Conservation (phyloP, 352 stramenopile species). For the Phytophthora foliorum region DNA sequence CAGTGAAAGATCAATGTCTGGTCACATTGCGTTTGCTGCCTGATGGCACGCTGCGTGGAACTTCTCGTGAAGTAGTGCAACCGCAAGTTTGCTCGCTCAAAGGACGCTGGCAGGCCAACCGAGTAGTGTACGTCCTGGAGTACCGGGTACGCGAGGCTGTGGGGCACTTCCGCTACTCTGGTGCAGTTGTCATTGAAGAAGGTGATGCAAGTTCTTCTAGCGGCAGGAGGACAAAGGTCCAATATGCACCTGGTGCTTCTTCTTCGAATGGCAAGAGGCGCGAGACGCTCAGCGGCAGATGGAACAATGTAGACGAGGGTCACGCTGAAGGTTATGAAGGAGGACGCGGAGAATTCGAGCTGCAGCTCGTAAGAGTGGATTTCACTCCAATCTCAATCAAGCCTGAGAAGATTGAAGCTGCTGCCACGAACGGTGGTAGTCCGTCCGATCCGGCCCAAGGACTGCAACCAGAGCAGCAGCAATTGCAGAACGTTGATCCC, state of each 20-base stretch:
- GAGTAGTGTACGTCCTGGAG: conserved; percentile 66
- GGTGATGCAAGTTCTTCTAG: conserved; percentile 5
- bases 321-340: conserved; percentile 58
- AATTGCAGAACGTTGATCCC: background rate
- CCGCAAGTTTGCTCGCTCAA: conserved; percentile 63
- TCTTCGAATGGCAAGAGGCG: conserved; percentile 23
- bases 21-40: conserved; percentile 70
- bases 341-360: conserved; percentile 65
- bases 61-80: conserved; percentile 66
- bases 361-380: conserved; percentile 54
- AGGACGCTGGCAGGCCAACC: conserved; percentile 65
- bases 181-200: conserved; percentile 45
- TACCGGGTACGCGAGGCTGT: conserved; percentile 76
- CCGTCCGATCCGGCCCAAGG: background rate
- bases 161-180: conserved; percentile 70
- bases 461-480: conserved; percentile 6
- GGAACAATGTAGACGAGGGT: conserved; percentile 69
- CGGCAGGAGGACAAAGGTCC: conserved; percentile 13
- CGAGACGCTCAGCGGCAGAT: conserved; percentile 58
- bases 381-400: conserved; percentile 29
- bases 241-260: background rate
- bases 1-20: conserved; percentile 64
- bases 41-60: conserved; percentile 60
- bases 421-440: conserved; percentile 1
- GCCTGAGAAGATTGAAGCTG: conserved; percentile 24